Conservation (phyloP, 1,284 basidiomycete genomes). For the Vanrija sp. region DNA sequence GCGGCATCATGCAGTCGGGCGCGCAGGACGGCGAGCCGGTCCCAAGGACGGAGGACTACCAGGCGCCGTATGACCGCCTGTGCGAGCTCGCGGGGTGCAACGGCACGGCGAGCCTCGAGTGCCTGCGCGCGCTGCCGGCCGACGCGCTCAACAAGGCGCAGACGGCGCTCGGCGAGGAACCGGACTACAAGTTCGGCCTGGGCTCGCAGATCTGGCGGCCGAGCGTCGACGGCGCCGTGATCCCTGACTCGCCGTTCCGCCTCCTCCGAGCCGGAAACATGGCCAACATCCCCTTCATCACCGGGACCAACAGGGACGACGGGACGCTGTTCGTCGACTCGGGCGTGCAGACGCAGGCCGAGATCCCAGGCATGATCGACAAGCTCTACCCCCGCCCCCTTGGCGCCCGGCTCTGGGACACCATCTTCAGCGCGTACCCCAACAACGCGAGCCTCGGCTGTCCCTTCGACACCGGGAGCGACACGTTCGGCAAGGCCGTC, state of each 20-base stretch:
- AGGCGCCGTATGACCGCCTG: not conserved
- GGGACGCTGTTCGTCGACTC: conserved; percentile 19
- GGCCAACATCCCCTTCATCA: conserved; percentile 27
- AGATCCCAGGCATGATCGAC: conserved; percentile 9
- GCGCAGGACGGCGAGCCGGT: too few relatives aligned
- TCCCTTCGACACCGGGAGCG: conserved; percentile 42
- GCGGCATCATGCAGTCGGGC: conserved; percentile 49
- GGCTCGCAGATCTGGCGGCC: conserved; percentile 21
- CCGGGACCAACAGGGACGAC: conserved; percentile 24
- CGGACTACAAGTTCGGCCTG: too few relatives aligned
- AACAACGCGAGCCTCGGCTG: conserved; percentile 18
- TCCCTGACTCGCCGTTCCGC: conserved; percentile 17
- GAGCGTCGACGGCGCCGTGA: conserved; percentile 25
- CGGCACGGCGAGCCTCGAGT: not conserved
- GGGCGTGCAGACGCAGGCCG: not conserved
- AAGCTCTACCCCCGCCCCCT: conserved; percentile 19
- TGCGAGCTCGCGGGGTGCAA: not conserved
- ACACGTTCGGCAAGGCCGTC: conserved; percentile 39
- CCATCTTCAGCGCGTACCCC: conserved; percentile 9
- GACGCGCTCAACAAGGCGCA: too few relatives aligned
- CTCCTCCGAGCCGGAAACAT: conserved; percentile 19
- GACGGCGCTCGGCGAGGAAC: too few relatives aligned
- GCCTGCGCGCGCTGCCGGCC: not conserved
- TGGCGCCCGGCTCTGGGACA: too few relatives aligned
- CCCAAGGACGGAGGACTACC: conserved; percentile 16